phyloP scores from a whole-genome alignment of 371 early-diverging fungal species.

The Basidiobolus meristosporus region DNA sequence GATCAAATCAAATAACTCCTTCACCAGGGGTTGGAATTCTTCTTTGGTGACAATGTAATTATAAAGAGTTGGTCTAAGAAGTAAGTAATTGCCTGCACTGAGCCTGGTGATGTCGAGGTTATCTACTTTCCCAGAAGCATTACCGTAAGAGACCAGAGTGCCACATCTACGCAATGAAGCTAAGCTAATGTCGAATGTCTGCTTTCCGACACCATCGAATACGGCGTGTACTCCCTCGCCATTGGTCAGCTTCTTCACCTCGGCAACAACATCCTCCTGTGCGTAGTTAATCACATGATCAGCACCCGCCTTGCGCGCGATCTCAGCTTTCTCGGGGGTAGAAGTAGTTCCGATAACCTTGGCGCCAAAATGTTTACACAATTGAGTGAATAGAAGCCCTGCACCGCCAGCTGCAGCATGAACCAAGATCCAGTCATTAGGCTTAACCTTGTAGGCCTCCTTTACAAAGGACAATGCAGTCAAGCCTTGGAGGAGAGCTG shows the following conservation, averaged over 20 bases:
- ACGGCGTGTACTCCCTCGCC: constrained; percentile 71
- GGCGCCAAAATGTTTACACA: constrained; percentile 61
- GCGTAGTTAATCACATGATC: constrained; percentile 61
- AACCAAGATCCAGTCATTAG: constrained; percentile 60
- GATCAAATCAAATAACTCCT: constrained; percentile 33
- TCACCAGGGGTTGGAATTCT: constrained; percentile 39
- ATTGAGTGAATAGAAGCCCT: constrained; percentile 55
- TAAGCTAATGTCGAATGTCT: constrained; percentile 62
- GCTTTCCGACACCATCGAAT: constrained; percentile 81
- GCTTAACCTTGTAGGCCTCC: constrained; percentile 49
- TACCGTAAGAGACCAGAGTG: constrained; percentile 76
- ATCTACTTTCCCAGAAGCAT: constrained; percentile 72
- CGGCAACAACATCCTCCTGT: constrained; percentile 28
- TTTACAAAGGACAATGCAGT: constrained; percentile 67
- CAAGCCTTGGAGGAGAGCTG: constrained; percentile 46
- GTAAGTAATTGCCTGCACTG: constrained; percentile 40
- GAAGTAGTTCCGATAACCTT: constrained; percentile 80
- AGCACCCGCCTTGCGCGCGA: constrained; percentile 54
- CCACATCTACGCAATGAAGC: constrained; percentile 58
- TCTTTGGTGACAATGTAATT: constrained; percentile 42
- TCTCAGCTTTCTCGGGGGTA: constrained; percentile 54
- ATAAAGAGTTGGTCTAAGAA: constrained; percentile 63
- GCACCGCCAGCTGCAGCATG: constrained; percentile 90
- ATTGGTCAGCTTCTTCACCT: constrained; percentile 55
- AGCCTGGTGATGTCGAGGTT: constrained; percentile 50